Base-by-base conservation (phyloP, 1,139 yeast genomes). In the Debaryomycetaceae sp. region DNA sequence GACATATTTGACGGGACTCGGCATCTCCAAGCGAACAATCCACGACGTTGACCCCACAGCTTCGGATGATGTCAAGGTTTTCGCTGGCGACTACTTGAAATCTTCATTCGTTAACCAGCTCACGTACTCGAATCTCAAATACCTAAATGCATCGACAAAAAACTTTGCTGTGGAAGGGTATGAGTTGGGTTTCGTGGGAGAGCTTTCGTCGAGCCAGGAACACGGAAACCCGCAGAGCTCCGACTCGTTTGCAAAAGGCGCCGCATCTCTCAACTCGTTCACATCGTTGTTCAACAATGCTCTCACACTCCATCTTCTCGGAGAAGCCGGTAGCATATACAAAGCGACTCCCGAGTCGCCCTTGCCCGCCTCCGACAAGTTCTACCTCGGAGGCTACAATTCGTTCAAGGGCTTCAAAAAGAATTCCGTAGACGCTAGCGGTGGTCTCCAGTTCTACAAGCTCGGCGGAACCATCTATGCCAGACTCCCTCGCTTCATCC, bases 321-420 rank as follows among this genome's bases (percentile, higher is more conserved):
- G 64, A 14, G 66, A 67, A 35, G 50, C 66, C 24, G 84, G 83
- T 14, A 62, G 65, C 11, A 60, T 68, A 37, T 56, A 56, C 47
- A 54, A 61, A n/a, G 59, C 60, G 9, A 44, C 51, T n/a, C 46
- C 51, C 6, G 50, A 50, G 30, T 44, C 54, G 4, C 65, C 70
- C 11, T 65, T 78, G 22, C 80, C 75, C 48, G 55, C 62, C 6
- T 58, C 72, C 9, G 85, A 80, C 53, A 68, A 72, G 47, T 79
- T 78, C 52, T 78, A 76, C 53, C 63, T 78, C 45, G 80, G 80
- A 8, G 80, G 80, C 0, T 55, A 54, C 42, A 55, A 63, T 37
- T 60, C 70, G 1, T 68, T 75, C 51, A 58, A 58, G 42, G 80
- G 80, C 0, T 74, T 71, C 48, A 50, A 63, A 8, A 65, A 65